Evolutionary conservation across 2,329 filamentous ascomycete genomes (phyloP), one percentile per base, ranked within the genome.

Genomic region (Calonectria henricotiae): DNA sequence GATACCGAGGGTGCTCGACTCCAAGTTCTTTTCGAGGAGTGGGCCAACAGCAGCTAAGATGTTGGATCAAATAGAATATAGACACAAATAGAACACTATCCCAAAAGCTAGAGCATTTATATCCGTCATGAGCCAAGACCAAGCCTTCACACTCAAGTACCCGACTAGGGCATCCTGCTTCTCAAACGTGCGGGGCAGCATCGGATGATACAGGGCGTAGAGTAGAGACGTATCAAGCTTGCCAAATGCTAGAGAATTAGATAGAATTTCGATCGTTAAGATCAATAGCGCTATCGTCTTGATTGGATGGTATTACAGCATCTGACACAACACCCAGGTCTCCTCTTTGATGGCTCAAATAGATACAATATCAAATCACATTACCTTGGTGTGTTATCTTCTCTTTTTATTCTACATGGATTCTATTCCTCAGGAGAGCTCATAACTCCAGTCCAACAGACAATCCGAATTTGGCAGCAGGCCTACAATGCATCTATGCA

Each of bases 1-100:
- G 75, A 79, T 46, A 72, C 69, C 5, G 77, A 79, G 47, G 77
- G 74, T 12, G 61, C 64, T 1, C 72, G 77, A 0, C 68, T 78
- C n/a, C 70, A 78, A 25, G 61, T 37, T 13, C 41, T 78, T 8
- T 79, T 79, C 20, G 69, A 74, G 46, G 44, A 72, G 27, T 69
- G 67, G 67, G 62, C 67, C n/a, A 65, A 65, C n/a, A 27, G 39
- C 13, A 37, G 20, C 27, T 65, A 65, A 65, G 62, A 60, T 41
- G 13, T 30, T 60, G 27, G 55, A 44, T 41, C 37, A 30, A 61
- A 44, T 43, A 44, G 17, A 61, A 61, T n/a, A 61, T 44, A 43
- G 55, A 44, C 12, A 43, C 30, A 61, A 61, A 61, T 44, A 61
- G 37, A 61, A 44, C 5, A 58, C 39, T 58, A 39, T 32, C 20